Base-by-base conservation (phyloP, 2,329 filamentous ascomycete species). In the Hymenoscyphus fructigenus region DNA sequence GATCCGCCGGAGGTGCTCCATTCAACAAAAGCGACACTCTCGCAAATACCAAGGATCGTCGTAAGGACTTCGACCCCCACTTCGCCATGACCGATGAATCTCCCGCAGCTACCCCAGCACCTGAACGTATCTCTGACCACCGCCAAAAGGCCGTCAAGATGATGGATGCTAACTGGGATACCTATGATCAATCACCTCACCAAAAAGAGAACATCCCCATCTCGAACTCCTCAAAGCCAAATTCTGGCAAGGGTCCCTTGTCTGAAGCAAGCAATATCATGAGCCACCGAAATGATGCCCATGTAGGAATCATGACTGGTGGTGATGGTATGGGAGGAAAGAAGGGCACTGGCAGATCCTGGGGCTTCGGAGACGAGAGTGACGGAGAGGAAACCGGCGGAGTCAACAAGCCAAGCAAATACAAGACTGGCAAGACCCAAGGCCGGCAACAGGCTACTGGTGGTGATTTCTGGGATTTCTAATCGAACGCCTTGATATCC, bases 51-150 rank as follows among this genome's bases (percentile, higher is more conserved):
- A 86, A 88, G 74, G 85, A 89, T 76, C 89, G 91, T 63, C 83
- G 82, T 73, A 92, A 93, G 77, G 86, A 91, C 75, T 93, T 96
- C 71, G 88, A 88, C 59, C 78, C 88, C 23, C 91, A 97, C 72
- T 97, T 93, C 81, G 82, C 83, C 60, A 88, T 96, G 80, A 82
- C 83, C 6, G 92, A 96, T 75, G 81, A 87, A 12, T 86, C 87
- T 66, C 86, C 87, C 38, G 79, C 79, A 10, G 76, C 76, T 20
- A 80, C 81, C 62, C 72, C 62, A 71, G 72, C 75, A 64, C 74
- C 79, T 73, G 76, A 81, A 73, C 79, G 79, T 23, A 74, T 87
- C 23, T 76, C 83, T 60, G 83, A 86, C 62, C 85, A 87, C 68
- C 86, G 85, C 69, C 83, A 85, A 76, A 91, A 92, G 79, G 88